Base-by-base conservation (phyloP, 2,329 filamentous ascomycete genomes). In the Aspergillus eucalypticola region DNA sequence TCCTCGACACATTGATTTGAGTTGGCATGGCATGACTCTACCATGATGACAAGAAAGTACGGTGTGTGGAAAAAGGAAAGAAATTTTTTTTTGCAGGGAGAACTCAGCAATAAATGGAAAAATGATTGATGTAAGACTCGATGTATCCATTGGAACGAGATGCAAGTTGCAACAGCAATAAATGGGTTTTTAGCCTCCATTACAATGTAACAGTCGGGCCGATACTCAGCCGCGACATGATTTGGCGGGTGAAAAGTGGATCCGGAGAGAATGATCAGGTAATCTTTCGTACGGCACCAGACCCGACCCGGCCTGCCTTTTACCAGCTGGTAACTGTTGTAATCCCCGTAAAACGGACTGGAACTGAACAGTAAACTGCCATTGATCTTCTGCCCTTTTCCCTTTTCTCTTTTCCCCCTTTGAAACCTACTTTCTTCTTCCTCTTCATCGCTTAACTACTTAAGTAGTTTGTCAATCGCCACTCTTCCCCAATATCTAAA, bases 391-490 rank as follows among this genome's bases (percentile, higher is more conserved):
- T 35, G 50, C 29, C 7, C 15, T 35, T 38, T 41, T 41, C 32
- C 46, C 27, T 52, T 11, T 27, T 53, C 23, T 46, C 38, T 54
- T 56, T 41, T 48, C 21, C 49, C 51, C 42, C 56, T 13, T 35
- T 35, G 32, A 35, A 35, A 35, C 32, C 19, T 42, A 35, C 7
- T 13, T 42, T 19, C 23, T 41, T 42, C 39, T 42, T 19, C 23
- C 42, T 42, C 60, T 38, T 56, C 50, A 38, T 52, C 46, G 25
- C 46, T 50, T 35, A 35, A 35, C 32, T 35, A 35, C 32, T 35
- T 35, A 35, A 35, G 32, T 35, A 35, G 25, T 21, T 50, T 29
- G 25, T 27, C 32, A 27, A 11, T 50, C 46, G 17, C 27, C 46
- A 50, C 46, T n/a, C 15, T 32, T 50, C 21, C 41, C 19, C 19